These are phyloP conservation scores for Candida hungchunana DNA, from an alignment of 805 yeast species.

Conservation along the genomic window DNA sequence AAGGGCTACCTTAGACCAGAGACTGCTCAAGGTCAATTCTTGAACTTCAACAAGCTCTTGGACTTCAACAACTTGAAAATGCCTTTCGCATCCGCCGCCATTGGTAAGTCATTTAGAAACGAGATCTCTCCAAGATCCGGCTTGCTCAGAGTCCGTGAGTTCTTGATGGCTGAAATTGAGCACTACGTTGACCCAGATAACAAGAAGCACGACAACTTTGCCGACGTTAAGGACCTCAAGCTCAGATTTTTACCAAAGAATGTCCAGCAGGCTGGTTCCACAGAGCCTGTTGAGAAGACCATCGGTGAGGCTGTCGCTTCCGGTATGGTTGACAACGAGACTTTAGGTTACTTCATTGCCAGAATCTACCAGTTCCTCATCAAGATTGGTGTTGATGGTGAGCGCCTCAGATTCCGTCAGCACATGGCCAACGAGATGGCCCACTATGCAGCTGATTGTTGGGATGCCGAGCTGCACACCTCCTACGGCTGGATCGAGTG, in stretches of 20 bases:
- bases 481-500: slow-evolving; percentile 99
- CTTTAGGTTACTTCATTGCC: slow-evolving; percentile 94
- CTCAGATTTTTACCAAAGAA: slow-evolving; percentile 80
- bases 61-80: slow-evolving; percentile 93
- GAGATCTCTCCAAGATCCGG: slow-evolving; percentile 99
- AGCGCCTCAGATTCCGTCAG: slow-evolving; percentile 91
- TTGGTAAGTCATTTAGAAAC: slow-evolving; percentile 98
- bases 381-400: slow-evolving; percentile 86
- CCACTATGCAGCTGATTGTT: slow-evolving; percentile 98
- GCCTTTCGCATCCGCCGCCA: slow-evolving; percentile 99
- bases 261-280: slow-evolving; percentile 82
- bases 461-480: slow-evolving; percentile 97
- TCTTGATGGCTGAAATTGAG: slow-evolving; percentile 98
- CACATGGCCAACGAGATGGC: slow-evolving; percentile 99
- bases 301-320: slow-evolving; percentile 87
- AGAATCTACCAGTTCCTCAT: slow-evolving; percentile 81
- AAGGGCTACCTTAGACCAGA: slow-evolving; percentile 97
- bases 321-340: slow-evolving; percentile 93
- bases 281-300: slow-evolving; percentile 57
- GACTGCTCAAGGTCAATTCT: slow-evolving; percentile 99
- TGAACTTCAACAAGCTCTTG: slow-evolving; percentile 88
- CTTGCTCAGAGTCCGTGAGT: slow-evolving; percentile 94
- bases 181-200: slow-evolving; percentile 93
- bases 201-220: slow-evolving; percentile 78
- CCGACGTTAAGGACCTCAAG: slow-evolving; percentile 66